Evolutionary conservation across 768 basidiomycete genomes (phyloP), one percentile per base, ranked within the genome.

Genomic region (Pleurotus tuoliensis): DNA sequence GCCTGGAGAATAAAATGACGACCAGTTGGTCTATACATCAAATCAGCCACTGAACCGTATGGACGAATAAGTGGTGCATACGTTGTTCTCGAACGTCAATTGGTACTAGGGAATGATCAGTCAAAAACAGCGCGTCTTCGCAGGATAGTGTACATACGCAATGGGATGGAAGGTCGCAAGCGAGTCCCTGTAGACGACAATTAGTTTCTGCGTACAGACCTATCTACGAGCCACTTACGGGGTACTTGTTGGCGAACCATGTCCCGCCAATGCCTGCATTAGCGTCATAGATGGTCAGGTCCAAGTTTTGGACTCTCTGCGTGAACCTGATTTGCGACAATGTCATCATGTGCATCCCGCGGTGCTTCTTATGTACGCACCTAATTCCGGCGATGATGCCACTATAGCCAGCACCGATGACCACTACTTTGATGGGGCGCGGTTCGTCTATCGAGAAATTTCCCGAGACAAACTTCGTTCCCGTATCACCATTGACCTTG

Each of bases 121-220:
- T 48, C 62, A 25, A 16, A 46, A 12, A 47, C 18, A 7, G 24
- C 46, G 25, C 20, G 8, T 34, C 30, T 51, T 40, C 27, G n/a
- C 37, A 12, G 15, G 2, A 24, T 27, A 45, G 60, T 7, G 24
- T 20, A 22, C 76, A 58, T 63, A 83, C 82, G 39, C 72, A 74
- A 56, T 82, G 82, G 1, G 83, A 74, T 9, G 83, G 83, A 18
- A 85, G 76, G 62, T 86, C 85, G 61, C 85, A 86, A n/a, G 80
- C 76, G 8, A 84, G 64, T 7, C 83, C 82, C 73, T 82, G 51
- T 30, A 11, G 56, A 56, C 24, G 34, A 39, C 30, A 55, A 22
- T 25, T 25, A 25, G 41, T 15, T 6, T 39, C 45, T 43, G n/a
- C 27, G 5, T 41, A 22, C n/a, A 44, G 15, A 44, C 4, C 41